Evolutionary conservation across 2,329 filamentous ascomycete genomes (phyloP), one percentile per base, ranked within the genome.

Genomic region (Paradendryphiella salina): DNA sequence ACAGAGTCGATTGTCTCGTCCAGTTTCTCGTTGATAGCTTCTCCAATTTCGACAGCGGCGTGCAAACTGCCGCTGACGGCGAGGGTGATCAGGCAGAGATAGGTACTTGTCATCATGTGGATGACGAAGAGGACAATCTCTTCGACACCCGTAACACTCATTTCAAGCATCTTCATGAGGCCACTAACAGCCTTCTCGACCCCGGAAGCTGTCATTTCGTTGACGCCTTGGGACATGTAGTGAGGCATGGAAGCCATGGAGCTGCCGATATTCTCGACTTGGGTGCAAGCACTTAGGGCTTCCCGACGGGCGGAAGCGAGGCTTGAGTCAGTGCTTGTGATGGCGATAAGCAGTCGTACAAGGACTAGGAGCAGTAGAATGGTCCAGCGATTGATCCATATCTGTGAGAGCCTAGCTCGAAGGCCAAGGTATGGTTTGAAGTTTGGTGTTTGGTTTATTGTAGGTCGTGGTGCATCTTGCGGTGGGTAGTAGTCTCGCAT

Each of bases 301-400:
- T 96, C 86, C 48, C 78, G 74, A 72, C 90, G 87, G 39, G 94
- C 93, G 49, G 85, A 85, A 46, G 75, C 83, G 58, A 97, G 83
- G 69, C 92, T 85, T 61, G 84, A 80, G 69, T 91, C 81, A 57
- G 96, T 82, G 63, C 82, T 82, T 47, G 81, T 80, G 47, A 93
- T 83, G 31, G 92, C 85, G 52, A 97, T 79, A 44, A 99, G 77
- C 53, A 93, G 83, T 50, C 92, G 85, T 56, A 88, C 83, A 44
- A 99, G 85, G 48, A 97, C 86, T 46, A 99, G 85, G 52, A 96
- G 74, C 39, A 97, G 80, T 39, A 99, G 81, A 53, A 97, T 80
- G 32, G 94, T 97, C 94, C 94, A 99, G 74, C 89, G 85, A 79
- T 99, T 97, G 77, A 99, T 86, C 91, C 93, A 96, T 73, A 95